phyloP scores from a whole-genome alignment of 2,329 filamentous ascomycete genomes.

The Aschersonia sp. region DNA sequence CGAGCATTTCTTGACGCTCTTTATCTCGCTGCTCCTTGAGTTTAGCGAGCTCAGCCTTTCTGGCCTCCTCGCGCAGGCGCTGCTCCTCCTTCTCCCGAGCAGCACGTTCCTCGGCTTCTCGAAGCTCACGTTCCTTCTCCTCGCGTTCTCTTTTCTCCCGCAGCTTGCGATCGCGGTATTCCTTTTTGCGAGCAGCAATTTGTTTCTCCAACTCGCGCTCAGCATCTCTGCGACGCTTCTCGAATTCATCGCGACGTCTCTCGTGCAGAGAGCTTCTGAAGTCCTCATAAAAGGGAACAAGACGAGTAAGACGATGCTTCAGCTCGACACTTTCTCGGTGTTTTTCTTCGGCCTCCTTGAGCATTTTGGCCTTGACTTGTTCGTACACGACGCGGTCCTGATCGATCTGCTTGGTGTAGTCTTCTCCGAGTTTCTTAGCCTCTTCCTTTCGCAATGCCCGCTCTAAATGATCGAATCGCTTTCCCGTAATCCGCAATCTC shows the following conservation, averaged over 20 bases:
- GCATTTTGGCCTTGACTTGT: slow-evolving; percentile 58
- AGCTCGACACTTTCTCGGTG: slow-evolving; percentile 86
- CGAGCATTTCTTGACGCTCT: slow-evolving; percentile 53
- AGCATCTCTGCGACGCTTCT: slow-evolving; percentile 81
- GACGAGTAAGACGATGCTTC: slow-evolving; percentile 78
- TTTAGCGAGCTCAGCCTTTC: slow-evolving; percentile 53
- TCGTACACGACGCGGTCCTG: slow-evolving; percentile 71
- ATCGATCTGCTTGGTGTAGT: slow-evolving; percentile 74
- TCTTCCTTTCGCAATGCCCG: slow-evolving; percentile 95
- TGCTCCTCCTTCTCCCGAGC: slow-evolving; percentile 78
- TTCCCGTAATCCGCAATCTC: slow-evolving; percentile 79
- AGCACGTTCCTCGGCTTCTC: slow-evolving; percentile 76
- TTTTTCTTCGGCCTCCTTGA: slow-evolving; percentile 70
- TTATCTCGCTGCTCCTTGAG: slow-evolving; percentile 51
- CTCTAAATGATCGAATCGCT: slow-evolving; percentile 93
- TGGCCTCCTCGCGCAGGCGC: slow-evolving; percentile 64
- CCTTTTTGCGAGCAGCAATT: slow-evolving; percentile 76
- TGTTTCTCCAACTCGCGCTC: slow-evolving; percentile 89
- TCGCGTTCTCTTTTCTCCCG: slow-evolving; percentile 76
- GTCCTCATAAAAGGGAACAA: slow-evolving; percentile 71
- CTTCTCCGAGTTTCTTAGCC: slow-evolving; percentile 73
- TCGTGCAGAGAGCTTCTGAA: slow-evolving; percentile 76
- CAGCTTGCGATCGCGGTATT: slow-evolving; percentile 69
- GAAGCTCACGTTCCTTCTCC: slow-evolving; percentile 62
- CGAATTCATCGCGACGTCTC: slow-evolving; percentile 86